Base-by-base conservation (phyloP, 257 asterid species). In the Eustoma russellianum region DNA sequence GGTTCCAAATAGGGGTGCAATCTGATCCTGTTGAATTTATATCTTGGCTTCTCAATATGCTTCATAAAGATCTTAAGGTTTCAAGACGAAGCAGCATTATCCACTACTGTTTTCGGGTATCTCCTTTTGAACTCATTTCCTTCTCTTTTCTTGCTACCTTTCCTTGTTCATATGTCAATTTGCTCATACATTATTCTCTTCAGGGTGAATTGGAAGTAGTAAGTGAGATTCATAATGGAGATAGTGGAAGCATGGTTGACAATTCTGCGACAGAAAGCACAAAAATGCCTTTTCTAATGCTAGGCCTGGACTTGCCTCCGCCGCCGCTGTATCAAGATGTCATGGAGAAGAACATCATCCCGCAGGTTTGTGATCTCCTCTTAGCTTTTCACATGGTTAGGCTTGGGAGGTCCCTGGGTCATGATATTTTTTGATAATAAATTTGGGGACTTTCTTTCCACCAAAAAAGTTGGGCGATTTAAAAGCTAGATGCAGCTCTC, bases 151-250 rank as follows among this genome's bases (percentile, higher is more conserved):
- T 24, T 24, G 9, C 46, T 53, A 35, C 46, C 11, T 40, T 51
- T 41, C 18, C 18, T 41, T 63, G 5, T 48, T 14, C n/a, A 40
- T 33, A 51, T 34, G 14, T 48, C 17, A 40, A 48, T 17, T 57
- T 47, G 60, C 44, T 55, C 11, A 46, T 62, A 48, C 56, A n/a
- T 62, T 30, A 48, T 59, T 18, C 48, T 61, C 51, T 68, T 19
- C 51, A 92, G 99, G 99, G 99, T 55, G 95, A 92, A 72, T 65
- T 92, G 79, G 99, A 92, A 86, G 97, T 88, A 55, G 76, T 85
- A 69, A 88, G 65, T 52, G 94, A 83, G 68, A 73, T 61, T 48
- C 92, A 86, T 55, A 16, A 68, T 46, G 80, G 56, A 54, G 77
- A 69, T 59, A 79, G 68, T 55, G 83, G 74, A 33, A 63, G 24